These are phyloP conservation scores for Tuber brumale DNA, from an alignment of 495 filamentous ascomycete genomes.

Conservation along the genomic window DNA sequence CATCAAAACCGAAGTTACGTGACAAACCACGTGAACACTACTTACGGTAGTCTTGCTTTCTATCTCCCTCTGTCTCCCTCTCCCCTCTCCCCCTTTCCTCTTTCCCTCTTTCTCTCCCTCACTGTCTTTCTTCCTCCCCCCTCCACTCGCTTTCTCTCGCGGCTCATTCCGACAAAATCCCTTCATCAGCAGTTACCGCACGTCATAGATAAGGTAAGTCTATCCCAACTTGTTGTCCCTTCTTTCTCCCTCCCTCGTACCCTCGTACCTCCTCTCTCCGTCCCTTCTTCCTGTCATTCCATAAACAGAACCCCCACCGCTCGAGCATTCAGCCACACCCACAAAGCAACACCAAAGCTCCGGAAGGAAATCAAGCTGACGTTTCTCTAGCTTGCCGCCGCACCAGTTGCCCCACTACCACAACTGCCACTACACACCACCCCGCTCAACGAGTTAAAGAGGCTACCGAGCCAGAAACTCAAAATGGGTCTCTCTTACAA, in stretches of 20 bases:
- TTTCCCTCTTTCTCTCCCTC: background rate
- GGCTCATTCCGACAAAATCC: background rate
- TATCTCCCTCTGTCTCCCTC: background rate
- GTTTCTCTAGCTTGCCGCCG: background rate
- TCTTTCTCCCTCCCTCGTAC: slow-evolving; percentile 17
- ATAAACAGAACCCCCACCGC: background rate
- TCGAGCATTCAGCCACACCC: slow-evolving; percentile 3
- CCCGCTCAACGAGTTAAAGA: slow-evolving; percentile 5
- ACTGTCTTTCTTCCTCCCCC: background rate
- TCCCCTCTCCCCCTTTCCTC: background rate
- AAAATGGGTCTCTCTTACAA: slow-evolving; percentile 94
- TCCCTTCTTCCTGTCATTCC: background rate
- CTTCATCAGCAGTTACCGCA: slow-evolving; percentile 13
- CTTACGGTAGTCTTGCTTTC: background rate
- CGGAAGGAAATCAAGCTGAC: background rate
- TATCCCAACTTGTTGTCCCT: slow-evolving; percentile 30
- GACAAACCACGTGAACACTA: background rate
- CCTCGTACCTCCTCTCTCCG: background rate
- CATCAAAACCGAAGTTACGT: background rate
- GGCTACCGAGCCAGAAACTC: slow-evolving; percentile 21
- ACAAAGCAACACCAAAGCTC: background rate
- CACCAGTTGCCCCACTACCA: background rate
- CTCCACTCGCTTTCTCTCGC: background rate
- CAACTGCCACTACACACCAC: background rate
- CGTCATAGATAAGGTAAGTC: slow-evolving; percentile 38